These are phyloP conservation scores for Colletotrichum nymphaeae DNA, from an alignment of 2,329 filamentous ascomycete species.

Conservation along the genomic window DNA sequence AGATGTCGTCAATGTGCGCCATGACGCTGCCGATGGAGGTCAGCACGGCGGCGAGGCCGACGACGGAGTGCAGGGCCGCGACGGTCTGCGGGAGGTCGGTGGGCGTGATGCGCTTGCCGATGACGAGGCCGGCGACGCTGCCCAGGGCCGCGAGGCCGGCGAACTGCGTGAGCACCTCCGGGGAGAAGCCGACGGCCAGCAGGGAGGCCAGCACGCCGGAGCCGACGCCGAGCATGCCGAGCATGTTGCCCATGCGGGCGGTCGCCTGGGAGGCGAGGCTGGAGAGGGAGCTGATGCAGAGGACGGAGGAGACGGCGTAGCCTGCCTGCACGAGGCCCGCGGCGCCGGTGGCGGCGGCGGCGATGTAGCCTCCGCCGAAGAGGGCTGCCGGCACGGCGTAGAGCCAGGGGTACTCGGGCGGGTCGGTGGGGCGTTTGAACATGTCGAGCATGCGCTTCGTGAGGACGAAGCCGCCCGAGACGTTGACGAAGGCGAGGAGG, in stretches of 20 bases:
- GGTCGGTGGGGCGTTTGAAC: conserved; percentile 88
- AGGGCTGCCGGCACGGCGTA: conserved; percentile 82
- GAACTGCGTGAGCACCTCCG: conserved; percentile 84
- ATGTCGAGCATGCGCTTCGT: conserved; percentile 95
- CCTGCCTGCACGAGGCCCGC: conserved; percentile 88
- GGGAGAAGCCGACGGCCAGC: conserved; percentile 82
- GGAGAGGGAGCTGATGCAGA: conserved; percentile 88
- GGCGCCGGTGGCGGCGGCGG: conserved; percentile 83
- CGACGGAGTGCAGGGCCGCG: conserved; percentile 88
- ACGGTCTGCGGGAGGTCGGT: conserved; percentile 92
- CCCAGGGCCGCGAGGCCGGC: conserved; percentile 80
- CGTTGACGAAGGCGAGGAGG: conserved; percentile 86
- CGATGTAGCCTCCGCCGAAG: conserved; percentile 85
- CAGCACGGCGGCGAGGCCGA: conserved; percentile 87
- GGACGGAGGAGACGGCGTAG: conserved; percentile 84
- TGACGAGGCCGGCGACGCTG: conserved; percentile 75
- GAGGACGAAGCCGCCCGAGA: conserved; percentile 89
- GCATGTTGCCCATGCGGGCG: conserved; percentile 84
- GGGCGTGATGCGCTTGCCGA: conserved; percentile 88
- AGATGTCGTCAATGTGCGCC: conserved; percentile 62
- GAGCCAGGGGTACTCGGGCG: conserved; percentile 88
- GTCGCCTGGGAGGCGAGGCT: conserved; percentile 85
- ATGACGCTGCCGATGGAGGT: conserved; percentile 91
- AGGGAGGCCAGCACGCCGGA: conserved; percentile 87
- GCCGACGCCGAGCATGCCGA: conserved; percentile 87